phyloP scores from a whole-genome alignment of 768 basidiomycete species.

The Hygrocybe punicea region DNA sequence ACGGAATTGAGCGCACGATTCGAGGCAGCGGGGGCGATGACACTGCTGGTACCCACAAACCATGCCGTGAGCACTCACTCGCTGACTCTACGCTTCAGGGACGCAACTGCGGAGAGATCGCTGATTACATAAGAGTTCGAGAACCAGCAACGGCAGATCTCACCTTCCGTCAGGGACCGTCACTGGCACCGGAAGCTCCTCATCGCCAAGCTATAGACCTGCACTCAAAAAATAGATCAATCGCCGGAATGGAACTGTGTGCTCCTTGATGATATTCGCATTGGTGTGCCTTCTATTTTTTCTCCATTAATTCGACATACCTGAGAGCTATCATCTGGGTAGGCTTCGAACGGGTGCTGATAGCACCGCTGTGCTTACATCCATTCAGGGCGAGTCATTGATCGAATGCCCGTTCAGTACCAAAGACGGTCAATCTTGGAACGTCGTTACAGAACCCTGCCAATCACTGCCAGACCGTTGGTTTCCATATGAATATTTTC shows the following conservation, averaged over 20 bases:
- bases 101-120: slow-evolving; percentile 46
- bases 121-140: no score
- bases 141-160: slow-evolving; percentile 40
- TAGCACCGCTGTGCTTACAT: no score
- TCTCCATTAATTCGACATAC: background rate
- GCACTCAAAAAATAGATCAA: slow-evolving; percentile 54
- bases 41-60: slow-evolving; percentile 78
- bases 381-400: no score
- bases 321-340: slow-evolving; percentile 3
- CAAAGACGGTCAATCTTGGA: no score
- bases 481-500: no score
- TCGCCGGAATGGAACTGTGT: slow-evolving; percentile 56
- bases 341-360: slow-evolving; percentile 61
- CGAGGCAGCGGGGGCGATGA: slow-evolving; percentile 30
- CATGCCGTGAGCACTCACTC: slow-evolving; percentile 80
- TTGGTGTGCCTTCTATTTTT: slow-evolving; percentile 45
- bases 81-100: no score
- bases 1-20: slow-evolving; percentile 57
- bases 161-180: slow-evolving; percentile 42
- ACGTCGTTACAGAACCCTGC: no score
- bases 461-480: no score
- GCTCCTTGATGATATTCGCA: slow-evolving; percentile 50
- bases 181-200: slow-evolving; percentile 59
- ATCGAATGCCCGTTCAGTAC: no score
- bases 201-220: no score